phyloP scores from a whole-genome alignment of 73 alveolate species.

The Paramecium bursaria region DNA sequence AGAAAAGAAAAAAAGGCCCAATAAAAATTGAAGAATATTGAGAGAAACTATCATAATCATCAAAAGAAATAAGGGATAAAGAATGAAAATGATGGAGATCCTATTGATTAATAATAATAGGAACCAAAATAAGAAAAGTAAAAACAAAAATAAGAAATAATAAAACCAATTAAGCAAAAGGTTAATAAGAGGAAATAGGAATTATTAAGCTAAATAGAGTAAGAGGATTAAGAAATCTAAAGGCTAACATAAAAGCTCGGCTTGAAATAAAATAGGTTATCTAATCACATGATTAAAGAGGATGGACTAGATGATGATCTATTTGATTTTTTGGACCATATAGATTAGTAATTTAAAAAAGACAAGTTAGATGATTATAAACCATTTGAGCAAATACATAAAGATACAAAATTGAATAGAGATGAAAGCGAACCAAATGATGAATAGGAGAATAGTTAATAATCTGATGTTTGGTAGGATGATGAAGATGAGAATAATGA shows the following conservation, averaged over 20 bases:
- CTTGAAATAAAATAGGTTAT: constrained; percentile 36
- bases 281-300: not conserved
- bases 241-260: constrained; percentile 10
- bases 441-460: not conserved
- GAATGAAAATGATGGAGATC: not conserved
- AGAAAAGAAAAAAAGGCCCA: not conserved
- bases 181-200: not conserved
- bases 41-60: not conserved
- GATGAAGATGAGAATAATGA: constrained; percentile 19
- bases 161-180: not conserved
- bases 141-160: not conserved
- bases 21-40: not conserved
- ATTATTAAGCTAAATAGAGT: not conserved
- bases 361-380: not conserved
- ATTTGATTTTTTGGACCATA: constrained; percentile 51
- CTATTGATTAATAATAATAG: not conserved
- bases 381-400: not conserved
- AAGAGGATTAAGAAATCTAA: constrained; percentile 51
- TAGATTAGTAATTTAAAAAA: not conserved
- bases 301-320: constrained; percentile 53
- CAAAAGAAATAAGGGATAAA: constrained; percentile 16
- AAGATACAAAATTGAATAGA: not conserved
- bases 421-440: not conserved
- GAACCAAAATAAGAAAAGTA: not conserved
- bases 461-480: not conserved